Base-by-base conservation (phyloP, 495 filamentous ascomycete species). In the Penicillium pancosmium region DNA sequence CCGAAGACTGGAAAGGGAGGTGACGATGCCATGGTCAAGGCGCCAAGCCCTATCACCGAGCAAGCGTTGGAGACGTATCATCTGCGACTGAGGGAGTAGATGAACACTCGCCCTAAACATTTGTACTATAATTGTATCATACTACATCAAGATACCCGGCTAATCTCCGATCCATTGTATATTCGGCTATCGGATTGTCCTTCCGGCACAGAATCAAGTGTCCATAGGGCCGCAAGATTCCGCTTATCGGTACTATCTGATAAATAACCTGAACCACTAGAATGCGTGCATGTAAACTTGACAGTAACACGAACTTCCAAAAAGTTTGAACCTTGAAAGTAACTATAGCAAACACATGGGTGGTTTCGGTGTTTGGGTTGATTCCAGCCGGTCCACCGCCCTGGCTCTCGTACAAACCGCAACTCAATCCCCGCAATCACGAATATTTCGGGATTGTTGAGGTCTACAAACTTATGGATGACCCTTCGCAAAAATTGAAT, bases 1-100 rank as follows among this genome's bases (percentile, higher is more conserved):
- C 94, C 94, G 3, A 98, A 98, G 76, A 89, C 80, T 51, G 89
- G 89, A 35, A 93, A 88, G 72, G 91, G 91, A 1, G 76, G 78
- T 23, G 89, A 93, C 66, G 94, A 98, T 73, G 69, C 82, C 27
- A 81, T 92, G 71, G 91, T 97, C 15, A 84, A 84, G 48, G 88
- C 86, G 61, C 94, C 94, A 0, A 82, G 84, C 23, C 62, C 62
- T 58, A 80, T 93, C 55, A 88, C 80, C 0, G 71, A 82, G 49
- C 80, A 84, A 62, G 84, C 89, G 53, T 76, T 91, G 65, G 69
- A 81, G 60, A 86, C 80, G 4, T 98, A 97, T 75, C 88, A 92
- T 63, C 61, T 78, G 53, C 66, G 57, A 19, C 46, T 77, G 47
- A 69, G 66, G 53, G 56, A 73, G 61, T 68, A 64, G 40, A 5